Evolutionary conservation across 371 early-diverging fungal genomes (phyloP).

Genomic region (Rhizomucor miehei): DNA sequence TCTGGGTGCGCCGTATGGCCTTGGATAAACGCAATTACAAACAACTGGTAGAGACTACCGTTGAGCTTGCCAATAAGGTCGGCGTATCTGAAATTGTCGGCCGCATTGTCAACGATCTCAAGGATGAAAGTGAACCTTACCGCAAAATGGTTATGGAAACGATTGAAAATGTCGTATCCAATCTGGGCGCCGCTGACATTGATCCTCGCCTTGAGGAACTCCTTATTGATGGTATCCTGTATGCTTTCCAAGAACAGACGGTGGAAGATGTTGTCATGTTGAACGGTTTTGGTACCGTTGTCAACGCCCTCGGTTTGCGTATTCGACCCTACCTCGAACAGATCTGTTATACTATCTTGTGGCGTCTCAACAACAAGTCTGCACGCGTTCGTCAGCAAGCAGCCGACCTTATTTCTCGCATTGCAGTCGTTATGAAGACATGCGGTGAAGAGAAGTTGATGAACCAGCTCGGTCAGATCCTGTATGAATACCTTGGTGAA

Average conservation of each 20-base stretch:
- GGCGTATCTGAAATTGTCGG: slow-evolving; percentile 88
- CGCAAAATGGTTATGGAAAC: slow-evolving; percentile 98
- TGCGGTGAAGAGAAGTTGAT: slow-evolving; percentile 95
- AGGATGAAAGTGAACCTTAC: slow-evolving; percentile 94
- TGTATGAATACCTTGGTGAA: slow-evolving; percentile 97
- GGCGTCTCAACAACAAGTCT: slow-evolving; percentile 95
- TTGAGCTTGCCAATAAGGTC: slow-evolving; percentile 90
- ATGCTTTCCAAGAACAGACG: slow-evolving; percentile 96
- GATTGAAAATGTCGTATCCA: slow-evolving; percentile 77
- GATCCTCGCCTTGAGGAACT: slow-evolving; percentile 88
- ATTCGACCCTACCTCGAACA: slow-evolving; percentile 92
- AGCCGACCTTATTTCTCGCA: slow-evolving; percentile 91
- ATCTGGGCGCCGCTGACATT: slow-evolving; percentile 87
- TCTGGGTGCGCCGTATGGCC: slow-evolving; percentile 98
- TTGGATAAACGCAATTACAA: slow-evolving; percentile 90
- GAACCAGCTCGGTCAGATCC: slow-evolving; percentile 86
- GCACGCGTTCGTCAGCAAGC: slow-evolving; percentile 97
- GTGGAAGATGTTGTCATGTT: slow-evolving; percentile 89
- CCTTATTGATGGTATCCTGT: slow-evolving; percentile 93
- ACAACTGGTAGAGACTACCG: slow-evolving; percentile 94
- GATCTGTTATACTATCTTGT: slow-evolving; percentile 90
- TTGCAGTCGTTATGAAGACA: slow-evolving; percentile 89
- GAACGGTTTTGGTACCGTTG: slow-evolving; percentile 94
- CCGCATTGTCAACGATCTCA: slow-evolving; percentile 85
- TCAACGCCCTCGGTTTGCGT: slow-evolving; percentile 86